Percentiles rank a stretch among this genome's conserved stretches.
Evolutionary conservation across 2,329 filamentous ascomycete genomes (phyloP).

Genomic region (Colletotrichum sp.): DNA sequence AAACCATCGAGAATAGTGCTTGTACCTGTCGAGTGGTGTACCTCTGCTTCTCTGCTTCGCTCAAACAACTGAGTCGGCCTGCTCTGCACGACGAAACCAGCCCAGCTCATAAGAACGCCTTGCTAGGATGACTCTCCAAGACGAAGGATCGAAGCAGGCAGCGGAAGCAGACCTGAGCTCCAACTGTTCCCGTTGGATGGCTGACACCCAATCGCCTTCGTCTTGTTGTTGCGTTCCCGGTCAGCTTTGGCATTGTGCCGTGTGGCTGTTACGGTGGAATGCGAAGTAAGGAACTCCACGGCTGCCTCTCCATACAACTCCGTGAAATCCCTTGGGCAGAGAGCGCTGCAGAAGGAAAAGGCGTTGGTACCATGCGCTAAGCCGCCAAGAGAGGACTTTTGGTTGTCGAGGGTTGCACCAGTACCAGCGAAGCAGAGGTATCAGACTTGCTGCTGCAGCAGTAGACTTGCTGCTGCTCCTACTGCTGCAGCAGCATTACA

Average conservation of each 20-base stretch:
- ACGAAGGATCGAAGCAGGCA: neutral
- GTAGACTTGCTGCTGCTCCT: constrained; percentile 2
- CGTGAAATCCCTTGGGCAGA: neutral
- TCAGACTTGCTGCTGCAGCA: constrained; percentile 2
- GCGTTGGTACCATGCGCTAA: neutral
- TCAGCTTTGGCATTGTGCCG: neutral
- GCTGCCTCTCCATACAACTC: neutral
- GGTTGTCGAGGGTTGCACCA: neutral
- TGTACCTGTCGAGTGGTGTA: neutral
- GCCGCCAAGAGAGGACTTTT: constrained; percentile 1
- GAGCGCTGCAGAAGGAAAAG: neutral
- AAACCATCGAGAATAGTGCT: neutral
- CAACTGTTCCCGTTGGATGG: neutral
- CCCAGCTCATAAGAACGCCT: neutral
- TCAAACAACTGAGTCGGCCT: neutral
- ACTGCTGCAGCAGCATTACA: constrained; percentile 12
- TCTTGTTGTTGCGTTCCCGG: neutral
- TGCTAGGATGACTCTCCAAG: neutral
- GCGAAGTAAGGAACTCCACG: neutral
- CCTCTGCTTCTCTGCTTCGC: neutral
- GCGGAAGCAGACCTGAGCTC: neutral
- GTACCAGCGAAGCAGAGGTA: neutral
- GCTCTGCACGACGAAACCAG: constrained; percentile 6
- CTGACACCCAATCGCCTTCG: neutral
- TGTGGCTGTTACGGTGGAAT: neutral